Conservation (phyloP, 164 flowering plant species). For the Brasenia schreberi region DNA sequence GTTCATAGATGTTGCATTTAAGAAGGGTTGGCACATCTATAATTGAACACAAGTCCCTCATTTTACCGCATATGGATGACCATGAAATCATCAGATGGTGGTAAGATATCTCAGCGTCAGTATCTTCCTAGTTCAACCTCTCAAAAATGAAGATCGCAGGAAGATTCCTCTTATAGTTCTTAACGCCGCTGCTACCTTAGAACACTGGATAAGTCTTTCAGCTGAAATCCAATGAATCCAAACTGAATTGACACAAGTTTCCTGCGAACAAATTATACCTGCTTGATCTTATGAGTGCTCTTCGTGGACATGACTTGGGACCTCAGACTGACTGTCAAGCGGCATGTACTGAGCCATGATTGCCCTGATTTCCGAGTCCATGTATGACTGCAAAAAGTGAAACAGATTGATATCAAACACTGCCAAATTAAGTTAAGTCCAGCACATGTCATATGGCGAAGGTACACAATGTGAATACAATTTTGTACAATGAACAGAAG, state of each 20-base stretch:
- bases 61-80: background rate
- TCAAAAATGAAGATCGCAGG: background rate
- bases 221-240: background rate
- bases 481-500: no score
- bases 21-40: background rate
- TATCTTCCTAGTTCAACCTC: background rate
- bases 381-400: constrained; percentile 48
- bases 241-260: background rate
- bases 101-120: background rate
- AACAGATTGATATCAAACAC: background rate
- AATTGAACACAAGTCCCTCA: background rate
- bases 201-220: background rate
- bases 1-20: background rate
- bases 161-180: background rate
- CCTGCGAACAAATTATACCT: background rate
- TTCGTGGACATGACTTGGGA: constrained; percentile 29
- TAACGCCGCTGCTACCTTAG: background rate
- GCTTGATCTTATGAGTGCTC: constrained; percentile 5
- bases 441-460: no score
- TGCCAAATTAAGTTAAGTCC: no score
- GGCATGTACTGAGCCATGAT: constrained; percentile 96
- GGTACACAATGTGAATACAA: no score
- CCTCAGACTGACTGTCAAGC: constrained; percentile 53
- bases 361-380: constrained; percentile 85
- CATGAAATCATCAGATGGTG: background rate